Evolutionary conservation across 2,329 filamentous ascomycete species (phyloP), one percentile per base, ranked within the genome.

Genomic region (Coniochaeta pulveracea): DNA sequence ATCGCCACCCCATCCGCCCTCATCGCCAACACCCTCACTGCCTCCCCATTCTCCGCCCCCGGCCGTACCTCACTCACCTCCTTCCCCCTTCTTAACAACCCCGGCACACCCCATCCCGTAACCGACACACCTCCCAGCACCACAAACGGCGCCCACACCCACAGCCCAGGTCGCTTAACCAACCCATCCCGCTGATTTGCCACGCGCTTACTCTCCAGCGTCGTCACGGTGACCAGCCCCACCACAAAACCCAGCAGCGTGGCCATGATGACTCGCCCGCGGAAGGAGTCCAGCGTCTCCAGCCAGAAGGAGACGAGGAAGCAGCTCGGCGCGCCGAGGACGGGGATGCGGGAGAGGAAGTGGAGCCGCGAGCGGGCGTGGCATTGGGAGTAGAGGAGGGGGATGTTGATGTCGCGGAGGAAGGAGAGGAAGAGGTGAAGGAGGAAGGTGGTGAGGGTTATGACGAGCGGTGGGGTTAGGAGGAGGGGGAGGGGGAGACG

Each of bases 1-100:
- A 72, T 69, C 17, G 74, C 73, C 36, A 75, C 60, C 37, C 69
- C 66, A 48, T 80, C 76, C 3, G 69, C 55, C 15, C 50, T 51
- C 6, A 55, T 52, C 9, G 35, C 26, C 10, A 71, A 49, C 37
- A 61, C 57, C 7, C 63, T 56, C 38, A 47, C 40, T 22, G 47
- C 36, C 32, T 44, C 36, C 26, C 50, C 50, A 23, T 55, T 42
- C 8, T 47, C 47, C 6, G 50, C n/a, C n/a, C n/a, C n/a, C 16
- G 27, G 49, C 36, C 56, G 46, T 12, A 40, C 36, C 16, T 42
- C 40, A 9, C 45, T 38, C 5, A 47, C 38, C 9, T 47, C 43
- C 10, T 34, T 42, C 12, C 33, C 36, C 36, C 38, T 6, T 39
- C 42, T n/a, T n/a, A n/a, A n/a, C n/a, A n/a, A n/a, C 26, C 36